Evolutionary conservation across 352 stramenopile species (phyloP).

Genomic region (Globisporangium middletonii): DNA sequence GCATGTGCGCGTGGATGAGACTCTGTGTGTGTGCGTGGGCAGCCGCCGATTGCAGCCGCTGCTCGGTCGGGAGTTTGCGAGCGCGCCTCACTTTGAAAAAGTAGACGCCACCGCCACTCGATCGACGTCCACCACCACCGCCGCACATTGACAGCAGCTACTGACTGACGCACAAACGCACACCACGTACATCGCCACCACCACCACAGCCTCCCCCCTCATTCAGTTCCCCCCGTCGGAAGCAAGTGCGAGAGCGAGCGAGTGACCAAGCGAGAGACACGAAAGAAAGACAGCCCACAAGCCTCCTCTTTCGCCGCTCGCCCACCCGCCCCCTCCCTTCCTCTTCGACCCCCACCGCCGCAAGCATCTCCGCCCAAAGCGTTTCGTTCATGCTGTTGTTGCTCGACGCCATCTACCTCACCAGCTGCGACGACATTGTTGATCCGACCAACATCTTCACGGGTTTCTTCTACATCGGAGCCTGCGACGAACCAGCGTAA

Average conservation of each 20-base stretch:
- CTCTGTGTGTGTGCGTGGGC: no score
- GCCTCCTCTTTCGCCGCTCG: neutral
- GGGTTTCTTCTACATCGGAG: conserved; percentile 88
- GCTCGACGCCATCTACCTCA: conserved; percentile 51
- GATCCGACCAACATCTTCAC: conserved; percentile 85
- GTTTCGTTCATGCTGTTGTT: conserved; percentile 78
- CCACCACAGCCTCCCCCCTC: neutral
- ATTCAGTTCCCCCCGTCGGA: neutral
- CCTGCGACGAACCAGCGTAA: conserved; percentile 87
- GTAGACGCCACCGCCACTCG: neutral
- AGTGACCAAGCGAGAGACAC: conserved; percentile 3
- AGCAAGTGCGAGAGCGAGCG: conserved; percentile 7
- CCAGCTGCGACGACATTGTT: conserved; percentile 83
- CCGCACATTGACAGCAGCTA: neutral
- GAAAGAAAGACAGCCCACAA: conserved; percentile 17
- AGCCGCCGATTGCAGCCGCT: no score
- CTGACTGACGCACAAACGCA: no score
- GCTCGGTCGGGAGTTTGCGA: neutral
- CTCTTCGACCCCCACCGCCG: neutral
- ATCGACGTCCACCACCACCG: neutral
- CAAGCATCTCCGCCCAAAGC: neutral
- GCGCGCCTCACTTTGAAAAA: neutral
- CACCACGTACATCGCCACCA: no score
- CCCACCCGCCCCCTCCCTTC: neutral
- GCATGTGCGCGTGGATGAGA: no score